These are phyloP conservation scores for Chalciporus sp. DNA, from an alignment of 1,284 basidiomycete genomes.

Conservation along the genomic window DNA sequence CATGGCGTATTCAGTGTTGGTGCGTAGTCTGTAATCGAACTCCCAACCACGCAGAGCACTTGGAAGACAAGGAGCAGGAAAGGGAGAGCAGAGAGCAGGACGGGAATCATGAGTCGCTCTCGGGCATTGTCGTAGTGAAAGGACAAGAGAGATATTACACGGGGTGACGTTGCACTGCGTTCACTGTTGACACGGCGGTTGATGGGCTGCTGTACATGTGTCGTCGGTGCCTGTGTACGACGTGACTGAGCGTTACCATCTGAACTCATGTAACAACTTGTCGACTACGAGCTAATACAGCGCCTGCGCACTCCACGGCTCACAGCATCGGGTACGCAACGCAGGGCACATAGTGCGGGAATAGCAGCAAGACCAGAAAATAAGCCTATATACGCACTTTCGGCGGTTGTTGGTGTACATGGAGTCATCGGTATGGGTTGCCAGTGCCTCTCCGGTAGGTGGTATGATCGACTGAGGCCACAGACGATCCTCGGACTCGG, in stretches of 20 bases:
- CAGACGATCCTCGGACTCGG: too few relatives aligned
- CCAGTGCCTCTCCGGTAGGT: too few relatives aligned
- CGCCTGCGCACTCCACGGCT: too few relatives aligned
- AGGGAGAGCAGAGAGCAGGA: not conserved
- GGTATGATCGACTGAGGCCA: too few relatives aligned
- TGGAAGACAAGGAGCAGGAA: not conserved
- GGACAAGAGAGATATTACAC: not conserved
- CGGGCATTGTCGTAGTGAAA: conserved; percentile 11
- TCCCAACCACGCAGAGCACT: not conserved
- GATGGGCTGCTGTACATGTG: conserved; percentile 17
- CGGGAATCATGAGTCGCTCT: conserved; percentile 13
- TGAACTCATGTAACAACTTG: not conserved
- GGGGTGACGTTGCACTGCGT: conserved; percentile 11
- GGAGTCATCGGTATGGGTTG: too few relatives aligned
- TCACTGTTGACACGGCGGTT: not conserved
- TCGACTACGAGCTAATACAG: too few relatives aligned
- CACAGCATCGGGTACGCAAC: too few relatives aligned
- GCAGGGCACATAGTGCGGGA: not conserved
- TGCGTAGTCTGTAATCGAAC: conserved; percentile 40
- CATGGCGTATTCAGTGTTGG: conserved; percentile 51
- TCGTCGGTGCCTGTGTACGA: not conserved
- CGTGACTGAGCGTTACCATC: not conserved
- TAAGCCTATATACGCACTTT: too few relatives aligned
- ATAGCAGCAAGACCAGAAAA: not conserved
- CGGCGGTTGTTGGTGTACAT: too few relatives aligned